phyloP scores from a whole-genome alignment of 2,329 filamentous ascomycete species.

The Trichocomaceae sp. region DNA sequence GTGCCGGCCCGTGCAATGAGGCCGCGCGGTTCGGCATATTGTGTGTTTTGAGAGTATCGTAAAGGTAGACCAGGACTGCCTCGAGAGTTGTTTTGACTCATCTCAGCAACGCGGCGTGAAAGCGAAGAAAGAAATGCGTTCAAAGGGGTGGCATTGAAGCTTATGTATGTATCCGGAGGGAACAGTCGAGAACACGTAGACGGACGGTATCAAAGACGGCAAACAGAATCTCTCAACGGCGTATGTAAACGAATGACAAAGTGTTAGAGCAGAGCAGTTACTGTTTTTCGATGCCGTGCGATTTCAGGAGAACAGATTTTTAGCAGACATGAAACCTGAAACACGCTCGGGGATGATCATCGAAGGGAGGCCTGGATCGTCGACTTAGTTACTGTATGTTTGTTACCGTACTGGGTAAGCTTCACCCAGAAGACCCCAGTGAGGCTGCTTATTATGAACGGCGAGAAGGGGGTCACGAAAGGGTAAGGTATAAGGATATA shows the following conservation, averaged over 20 bases:
- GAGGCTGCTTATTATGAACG: neutral
- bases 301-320: neutral
- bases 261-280: neutral
- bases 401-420: neutral
- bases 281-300: neutral
- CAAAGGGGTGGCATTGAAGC: conserved; percentile 6
- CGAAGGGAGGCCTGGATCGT: neutral
- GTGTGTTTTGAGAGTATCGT: conserved; percentile 20
- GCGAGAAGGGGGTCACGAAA: neutral
- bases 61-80: conserved; percentile 22
- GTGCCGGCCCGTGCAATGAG: conserved; percentile 14
- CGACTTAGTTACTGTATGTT: neutral
- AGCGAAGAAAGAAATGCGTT: neutral
- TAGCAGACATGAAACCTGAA: neutral
- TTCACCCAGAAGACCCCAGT: neutral
- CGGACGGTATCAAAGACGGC: neutral
- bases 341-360: neutral
- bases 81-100: conserved; percentile 32
- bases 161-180: neutral
- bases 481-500: no score
- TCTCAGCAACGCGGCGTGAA: conserved; percentile 10
- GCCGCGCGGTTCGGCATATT: conserved; percentile 11
- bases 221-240: neutral
- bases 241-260: neutral
- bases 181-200: neutral